These are phyloP conservation scores for Ambrosiella cleistominuta DNA, from an alignment of 2,329 filamentous ascomycete species.

Conservation along the genomic window DNA sequence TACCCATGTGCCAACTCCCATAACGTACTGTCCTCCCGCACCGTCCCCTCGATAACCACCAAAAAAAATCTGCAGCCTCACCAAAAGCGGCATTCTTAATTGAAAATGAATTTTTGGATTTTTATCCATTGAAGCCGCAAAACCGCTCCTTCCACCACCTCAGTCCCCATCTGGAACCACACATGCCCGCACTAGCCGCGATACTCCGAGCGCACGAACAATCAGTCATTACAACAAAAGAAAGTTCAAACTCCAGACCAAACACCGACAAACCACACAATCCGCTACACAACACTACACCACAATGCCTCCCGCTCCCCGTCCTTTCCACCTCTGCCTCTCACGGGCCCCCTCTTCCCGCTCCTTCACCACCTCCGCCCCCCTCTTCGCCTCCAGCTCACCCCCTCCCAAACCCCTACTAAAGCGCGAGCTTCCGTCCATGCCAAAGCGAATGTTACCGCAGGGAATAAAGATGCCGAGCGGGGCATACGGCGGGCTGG, in stretches of 20 bases:
- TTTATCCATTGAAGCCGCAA: background rate
- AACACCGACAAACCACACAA: no score
- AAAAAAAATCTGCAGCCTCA: constrained; percentile 12
- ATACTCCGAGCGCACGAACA: no score
- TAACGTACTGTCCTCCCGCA: background rate
- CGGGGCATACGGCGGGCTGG: constrained; percentile 9
- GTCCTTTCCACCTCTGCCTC: background rate
- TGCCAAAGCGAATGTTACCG: constrained; percentile 10
- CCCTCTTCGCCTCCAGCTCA: background rate
- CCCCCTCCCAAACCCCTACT: background rate
- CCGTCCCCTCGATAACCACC: constrained; percentile 6
- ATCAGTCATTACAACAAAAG: no score
- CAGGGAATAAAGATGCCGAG: constrained; percentile 9
- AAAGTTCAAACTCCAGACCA: no score
- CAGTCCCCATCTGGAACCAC: no score
- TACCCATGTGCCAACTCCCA: background rate
- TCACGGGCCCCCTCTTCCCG: background rate
- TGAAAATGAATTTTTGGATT: background rate
- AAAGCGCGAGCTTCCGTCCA: constrained; percentile 6
- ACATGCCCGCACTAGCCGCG: no score
- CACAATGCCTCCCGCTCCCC: constrained; percentile 1
- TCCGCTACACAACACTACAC: background rate
- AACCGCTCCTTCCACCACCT: background rate
- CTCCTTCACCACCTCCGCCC: background rate
- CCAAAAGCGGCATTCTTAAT: background rate